Evolutionary conservation across 805 yeast species (phyloP).

Genomic region (Jamesozyma jinghongensis): DNA sequence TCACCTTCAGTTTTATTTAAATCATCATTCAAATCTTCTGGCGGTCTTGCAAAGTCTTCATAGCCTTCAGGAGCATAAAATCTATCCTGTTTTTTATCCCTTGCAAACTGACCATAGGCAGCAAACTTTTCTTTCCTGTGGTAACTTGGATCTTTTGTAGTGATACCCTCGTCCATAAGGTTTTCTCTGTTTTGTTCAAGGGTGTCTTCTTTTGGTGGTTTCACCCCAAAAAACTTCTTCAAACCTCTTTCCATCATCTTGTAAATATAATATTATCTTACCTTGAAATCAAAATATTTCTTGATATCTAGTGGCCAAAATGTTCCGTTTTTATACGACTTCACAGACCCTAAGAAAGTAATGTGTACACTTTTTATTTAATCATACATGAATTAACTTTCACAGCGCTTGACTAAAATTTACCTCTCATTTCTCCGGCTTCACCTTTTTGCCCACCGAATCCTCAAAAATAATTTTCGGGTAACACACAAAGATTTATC

Average conservation of each 20-base stretch:
- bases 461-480: neutral
- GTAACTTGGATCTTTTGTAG: conserved; percentile 30
- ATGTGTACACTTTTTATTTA: too few relatives aligned
- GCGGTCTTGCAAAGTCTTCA: conserved; percentile 22
- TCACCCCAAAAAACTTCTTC: conserved; percentile 37
- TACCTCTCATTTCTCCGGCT: neutral
- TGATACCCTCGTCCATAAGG: conserved; percentile 37
- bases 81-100: conserved; percentile 31
- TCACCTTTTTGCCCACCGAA: neutral
- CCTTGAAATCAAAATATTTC: too few relatives aligned
- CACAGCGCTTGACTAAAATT: too few relatives aligned
- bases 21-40: conserved; percentile 4
- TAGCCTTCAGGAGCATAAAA: conserved; percentile 36
- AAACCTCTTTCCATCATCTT: conserved; percentile 34
- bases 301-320: too few relatives aligned
- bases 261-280: too few relatives aligned
- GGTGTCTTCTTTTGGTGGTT: conserved; percentile 41
- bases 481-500: too few relatives aligned
- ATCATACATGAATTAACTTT: too few relatives aligned
- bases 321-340: too few relatives aligned
- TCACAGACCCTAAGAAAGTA: too few relatives aligned
- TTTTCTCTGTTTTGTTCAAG: conserved; percentile 34
- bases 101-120: conserved; percentile 41
- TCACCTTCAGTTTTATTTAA: conserved; percentile 3
- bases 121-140: conserved; percentile 36